Evolutionary conservation across 1,284 basidiomycete genomes (phyloP).

Genomic region (Moesziomyces antarcticus): DNA sequence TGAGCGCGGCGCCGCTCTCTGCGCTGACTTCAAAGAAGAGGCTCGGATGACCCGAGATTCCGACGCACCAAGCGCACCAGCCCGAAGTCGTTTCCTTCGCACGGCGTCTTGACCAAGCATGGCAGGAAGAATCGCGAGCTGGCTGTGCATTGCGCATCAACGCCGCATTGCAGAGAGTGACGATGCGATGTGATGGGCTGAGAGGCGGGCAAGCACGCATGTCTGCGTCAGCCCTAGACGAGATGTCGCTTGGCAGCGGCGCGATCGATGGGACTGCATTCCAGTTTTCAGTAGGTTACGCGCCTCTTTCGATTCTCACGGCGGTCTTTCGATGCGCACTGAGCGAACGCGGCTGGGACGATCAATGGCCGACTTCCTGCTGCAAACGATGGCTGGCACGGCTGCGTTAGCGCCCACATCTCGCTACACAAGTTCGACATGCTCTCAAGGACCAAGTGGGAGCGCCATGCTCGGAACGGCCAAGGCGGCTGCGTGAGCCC

Average conservation of each 20-base stretch:
- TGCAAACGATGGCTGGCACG: too few species aligned
- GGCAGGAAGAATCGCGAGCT: neutral
- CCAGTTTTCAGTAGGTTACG: neutral
- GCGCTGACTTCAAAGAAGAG: neutral
- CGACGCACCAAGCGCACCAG: neutral
- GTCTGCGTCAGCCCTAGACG: neutral
- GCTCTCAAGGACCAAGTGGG: too few species aligned
- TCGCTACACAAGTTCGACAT: conserved; percentile 1
- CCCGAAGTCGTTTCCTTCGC: too few species aligned
- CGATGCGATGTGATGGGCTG: too few species aligned
- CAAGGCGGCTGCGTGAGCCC: neutral
- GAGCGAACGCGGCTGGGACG: too few species aligned
- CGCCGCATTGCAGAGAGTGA: too few species aligned
- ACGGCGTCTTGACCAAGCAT: neutral
- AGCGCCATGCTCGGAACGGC: too few species aligned
- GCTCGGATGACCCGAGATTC: neutral
- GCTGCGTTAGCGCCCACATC: neutral
- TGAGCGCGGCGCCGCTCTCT: too few species aligned
- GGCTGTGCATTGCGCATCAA: too few species aligned
- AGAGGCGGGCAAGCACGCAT: neutral
- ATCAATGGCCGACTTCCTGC: neutral
- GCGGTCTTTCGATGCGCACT: neutral
- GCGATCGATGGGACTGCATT: conserved; percentile 11
- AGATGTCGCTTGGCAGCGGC: conserved; percentile 1
- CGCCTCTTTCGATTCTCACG: neutral